These are phyloP conservation scores for Cryptococcus sp. DNA, from an alignment of 1,284 basidiomycete genomes.

Conservation along the genomic window DNA sequence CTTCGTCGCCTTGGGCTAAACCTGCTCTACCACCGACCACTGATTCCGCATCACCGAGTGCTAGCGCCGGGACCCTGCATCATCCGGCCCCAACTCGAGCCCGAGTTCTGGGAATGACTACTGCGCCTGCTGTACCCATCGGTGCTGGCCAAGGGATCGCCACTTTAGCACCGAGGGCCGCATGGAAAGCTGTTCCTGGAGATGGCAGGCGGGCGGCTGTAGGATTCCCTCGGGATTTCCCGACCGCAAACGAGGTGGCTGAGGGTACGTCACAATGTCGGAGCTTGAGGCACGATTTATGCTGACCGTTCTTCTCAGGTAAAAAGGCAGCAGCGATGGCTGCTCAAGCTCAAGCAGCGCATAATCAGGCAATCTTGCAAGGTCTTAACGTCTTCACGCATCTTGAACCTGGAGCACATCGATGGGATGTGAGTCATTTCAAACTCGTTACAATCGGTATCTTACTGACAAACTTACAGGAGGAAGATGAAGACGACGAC, in stretches of 20 bases:
- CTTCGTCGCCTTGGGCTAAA: conserved; percentile 50
- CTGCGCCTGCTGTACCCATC: conserved; percentile 19
- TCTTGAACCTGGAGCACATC: conserved; percentile 84
- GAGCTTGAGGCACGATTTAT: not conserved
- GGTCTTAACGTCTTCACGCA: conserved; percentile 83
- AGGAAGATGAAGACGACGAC: conserved; percentile 85
- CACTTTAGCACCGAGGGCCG: conserved; percentile 20
- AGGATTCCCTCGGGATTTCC: conserved; percentile 60
- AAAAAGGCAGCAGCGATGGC: conserved; percentile 42
- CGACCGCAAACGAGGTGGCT: conserved; percentile 87
- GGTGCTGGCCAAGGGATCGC: conserved; percentile 36
- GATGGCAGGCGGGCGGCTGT: conserved; percentile 23
- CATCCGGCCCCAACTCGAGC: conserved; percentile 35
- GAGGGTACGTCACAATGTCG: conserved; percentile 60
- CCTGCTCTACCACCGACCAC: conserved; percentile 25
- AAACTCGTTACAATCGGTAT: not conserved
- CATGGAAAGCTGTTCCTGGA: conserved; percentile 22
- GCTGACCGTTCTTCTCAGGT: conserved; percentile 27
- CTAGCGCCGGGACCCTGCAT: conserved; percentile 23
- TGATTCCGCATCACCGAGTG: conserved; percentile 8
- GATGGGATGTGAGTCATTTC: conserved; percentile 80
- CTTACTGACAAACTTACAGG: conserved; percentile 59
- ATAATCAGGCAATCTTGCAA: conserved; percentile 62
- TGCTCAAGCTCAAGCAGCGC: conserved; percentile 55
- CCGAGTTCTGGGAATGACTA: conserved; percentile 13